Conservation (phyloP, 2,329 filamentous ascomycete genomes). For the Penicillium sp. region DNA sequence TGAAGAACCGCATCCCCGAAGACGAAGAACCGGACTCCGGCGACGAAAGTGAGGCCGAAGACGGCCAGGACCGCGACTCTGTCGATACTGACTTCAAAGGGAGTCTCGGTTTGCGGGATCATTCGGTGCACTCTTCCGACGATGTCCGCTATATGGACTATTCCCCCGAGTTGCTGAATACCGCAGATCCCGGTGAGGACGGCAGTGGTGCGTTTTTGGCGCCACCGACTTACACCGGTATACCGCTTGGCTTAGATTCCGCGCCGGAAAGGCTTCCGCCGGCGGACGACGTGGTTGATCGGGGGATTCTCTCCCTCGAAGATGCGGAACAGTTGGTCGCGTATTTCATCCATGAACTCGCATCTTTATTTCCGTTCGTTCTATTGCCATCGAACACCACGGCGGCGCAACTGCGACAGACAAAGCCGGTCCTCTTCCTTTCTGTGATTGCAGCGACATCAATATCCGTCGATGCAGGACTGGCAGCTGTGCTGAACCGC, state of each 20-base stretch:
- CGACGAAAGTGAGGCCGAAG: slow-evolving; percentile 23
- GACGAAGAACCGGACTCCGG: slow-evolving; percentile 30
- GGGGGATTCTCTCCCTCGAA: slow-evolving; percentile 33
- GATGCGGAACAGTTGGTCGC: slow-evolving; percentile 34
- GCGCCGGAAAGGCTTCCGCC: slow-evolving; percentile 15
- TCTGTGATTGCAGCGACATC: slow-evolving; percentile 66
- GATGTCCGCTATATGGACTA: slow-evolving; percentile 25
- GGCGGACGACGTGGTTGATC: slow-evolving; percentile 32
- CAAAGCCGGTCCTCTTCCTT: slow-evolving; percentile 67
- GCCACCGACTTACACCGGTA: slow-evolving; percentile 21
- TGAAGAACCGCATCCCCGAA: slow-evolving; percentile 33
- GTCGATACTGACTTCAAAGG: slow-evolving; percentile 21
- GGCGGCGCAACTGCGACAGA: slow-evolving; percentile 31
- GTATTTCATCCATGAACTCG: slow-evolving; percentile 34
- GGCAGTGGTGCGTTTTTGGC: slow-evolving; percentile 21
- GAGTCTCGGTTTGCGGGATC: slow-evolving; percentile 18
- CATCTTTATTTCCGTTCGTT: slow-evolving; percentile 32
- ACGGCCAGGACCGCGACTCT: slow-evolving; percentile 15
- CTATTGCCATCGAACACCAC: slow-evolving; percentile 31
- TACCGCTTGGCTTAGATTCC: slow-evolving; percentile 17
- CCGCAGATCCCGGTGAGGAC: slow-evolving; percentile 18
- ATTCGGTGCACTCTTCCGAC: slow-evolving; percentile 21
- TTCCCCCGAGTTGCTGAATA: slow-evolving; percentile 25
- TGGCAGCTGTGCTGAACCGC: slow-evolving; percentile 48
- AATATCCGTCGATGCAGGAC: slow-evolving; percentile 51